These are phyloP conservation scores for Coemansia sp. DNA, from an alignment of 192 early-diverging fungal species.

Conservation along the genomic window DNA sequence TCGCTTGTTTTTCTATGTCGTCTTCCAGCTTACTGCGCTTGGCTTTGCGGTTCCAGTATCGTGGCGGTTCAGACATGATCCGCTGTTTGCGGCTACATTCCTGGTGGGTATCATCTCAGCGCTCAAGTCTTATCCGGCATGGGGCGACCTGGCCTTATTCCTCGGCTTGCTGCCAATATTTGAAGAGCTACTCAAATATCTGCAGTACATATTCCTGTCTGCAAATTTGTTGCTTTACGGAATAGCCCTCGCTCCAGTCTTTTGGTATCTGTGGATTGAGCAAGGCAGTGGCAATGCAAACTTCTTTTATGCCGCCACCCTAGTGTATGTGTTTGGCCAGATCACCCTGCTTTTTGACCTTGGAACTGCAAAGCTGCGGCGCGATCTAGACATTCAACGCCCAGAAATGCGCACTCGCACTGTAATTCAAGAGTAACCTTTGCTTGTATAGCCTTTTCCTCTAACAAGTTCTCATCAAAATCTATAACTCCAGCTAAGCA, in stretches of 20 bases:
- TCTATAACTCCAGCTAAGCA: too few relatives aligned
- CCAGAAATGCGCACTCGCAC: conserved; percentile 39
- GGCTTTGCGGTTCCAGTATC: conserved; percentile 83
- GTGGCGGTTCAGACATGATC: conserved; percentile 72
- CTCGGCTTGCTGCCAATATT: conserved; percentile 77
- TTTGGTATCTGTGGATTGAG: conserved; percentile 95
- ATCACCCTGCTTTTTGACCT: conserved; percentile 82
- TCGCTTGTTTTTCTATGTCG: conserved; percentile 85
- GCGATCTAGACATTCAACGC: conserved; percentile 75
- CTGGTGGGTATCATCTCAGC: conserved; percentile 74
- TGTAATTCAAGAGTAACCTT: conserved; percentile 39
- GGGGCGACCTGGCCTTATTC: conserved; percentile 82
- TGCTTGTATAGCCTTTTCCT: background rate
- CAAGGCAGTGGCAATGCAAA: conserved; percentile 96
- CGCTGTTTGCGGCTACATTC: conserved; percentile 74
- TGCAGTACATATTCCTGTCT: conserved; percentile 76
- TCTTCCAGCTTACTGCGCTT: conserved; percentile 92
- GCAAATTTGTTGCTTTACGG: conserved; percentile 72
- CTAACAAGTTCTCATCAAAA: too few relatives aligned
- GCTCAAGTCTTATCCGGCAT: conserved; percentile 92
- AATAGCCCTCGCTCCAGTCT: conserved; percentile 78
- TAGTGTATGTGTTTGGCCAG: conserved; percentile 87
- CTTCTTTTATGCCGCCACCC: conserved; percentile 95
- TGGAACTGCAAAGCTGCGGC: conserved; percentile 69
- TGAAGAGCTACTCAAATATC: conserved; percentile 87